These are phyloP conservation scores for Rhizomucor pusillus DNA, from an alignment of 371 early-diverging fungal species.

Conservation along the genomic window DNA sequence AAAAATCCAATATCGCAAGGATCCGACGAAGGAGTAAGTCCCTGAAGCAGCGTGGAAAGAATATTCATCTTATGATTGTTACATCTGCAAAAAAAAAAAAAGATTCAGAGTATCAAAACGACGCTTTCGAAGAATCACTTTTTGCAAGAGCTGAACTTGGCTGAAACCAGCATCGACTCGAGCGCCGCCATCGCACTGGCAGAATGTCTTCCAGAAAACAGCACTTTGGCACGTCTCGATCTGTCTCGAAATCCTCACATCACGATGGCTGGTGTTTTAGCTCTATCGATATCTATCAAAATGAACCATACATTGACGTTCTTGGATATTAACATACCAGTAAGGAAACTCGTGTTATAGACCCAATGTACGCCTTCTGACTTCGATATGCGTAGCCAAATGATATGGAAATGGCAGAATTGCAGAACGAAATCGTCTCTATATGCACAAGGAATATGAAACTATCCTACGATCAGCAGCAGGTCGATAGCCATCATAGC, in stretches of 20 bases:
- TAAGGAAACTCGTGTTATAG: constrained; percentile 13
- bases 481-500: background rate
- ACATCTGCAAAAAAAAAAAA: background rate
- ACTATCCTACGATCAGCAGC: constrained; percentile 9
- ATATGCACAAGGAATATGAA: constrained; percentile 73
- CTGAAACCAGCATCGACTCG: constrained; percentile 51
- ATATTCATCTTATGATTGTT: background rate
- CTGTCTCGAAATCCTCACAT: constrained; percentile 73
- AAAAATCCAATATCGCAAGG: constrained; percentile 28
- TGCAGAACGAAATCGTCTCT: constrained; percentile 69
- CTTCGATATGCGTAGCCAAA: constrained; percentile 42
- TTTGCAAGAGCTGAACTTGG: constrained; percentile 56
- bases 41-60: background rate
- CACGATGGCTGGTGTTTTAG: constrained; percentile 79
- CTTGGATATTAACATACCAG: constrained; percentile 73
- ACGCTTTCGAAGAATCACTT: constrained; percentile 23
- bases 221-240: constrained; percentile 63
- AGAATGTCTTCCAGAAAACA: constrained; percentile 75
- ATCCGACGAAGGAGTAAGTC: constrained; percentile 43
- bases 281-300: constrained; percentile 72
- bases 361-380: background rate
- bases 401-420: constrained; percentile 63
- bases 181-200: constrained; percentile 73
- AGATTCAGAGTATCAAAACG: constrained; percentile 18
- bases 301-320: constrained; percentile 74